Base-by-base conservation (phyloP, 345 rosid species). In the Ailanthus altissimus region DNA sequence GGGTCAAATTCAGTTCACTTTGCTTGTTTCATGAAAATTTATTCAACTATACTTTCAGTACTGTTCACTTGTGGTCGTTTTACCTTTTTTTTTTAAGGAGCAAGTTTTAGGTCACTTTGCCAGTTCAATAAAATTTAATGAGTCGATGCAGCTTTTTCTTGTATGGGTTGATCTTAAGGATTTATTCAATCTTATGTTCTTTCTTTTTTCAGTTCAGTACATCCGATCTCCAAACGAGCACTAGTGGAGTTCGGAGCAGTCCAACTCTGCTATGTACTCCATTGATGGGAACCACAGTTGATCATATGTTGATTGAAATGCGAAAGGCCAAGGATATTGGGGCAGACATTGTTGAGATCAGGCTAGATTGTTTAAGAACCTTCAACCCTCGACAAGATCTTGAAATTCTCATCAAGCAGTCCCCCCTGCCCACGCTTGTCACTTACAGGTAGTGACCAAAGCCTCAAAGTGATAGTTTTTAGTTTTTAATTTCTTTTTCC, bases 241-340 rank as follows among this genome's bases (percentile, higher is more conserved):
- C 56, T 42, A 25, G 72, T 25, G 83, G 75, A 20, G 56, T 74
- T 26, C 43, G 66, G 57, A 82, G 84, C 73, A 79, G 84, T 54
- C 84, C 86, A 38, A 86, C 87, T n/a, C 73, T 83, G 83, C 82
- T 86, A 43, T 86, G 89, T 68, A 84, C 85, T 12, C 89, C 87
- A 61, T 43, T 86, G 45, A 82, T 82, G 84, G 89, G 87, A 62
- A 80, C 82, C 16, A 79, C 85, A 18, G 85, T 78, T 49, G 81
- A 86, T 32, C 85, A 82, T 26, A 86, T 86, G 86, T 63, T 83
- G 80, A 58, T 81, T 13, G 77, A 86, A 79, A 86, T 83, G 89
- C 61, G 70, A 59, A 83, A 84, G 77, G 84, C 86, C 6, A 80
- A 60, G 78, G 86, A 83, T 58, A 83, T 81, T 32, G 79, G 82